Conservation (phyloP, 1,284 basidiomycete species). For the Moesziomyces sp. region DNA sequence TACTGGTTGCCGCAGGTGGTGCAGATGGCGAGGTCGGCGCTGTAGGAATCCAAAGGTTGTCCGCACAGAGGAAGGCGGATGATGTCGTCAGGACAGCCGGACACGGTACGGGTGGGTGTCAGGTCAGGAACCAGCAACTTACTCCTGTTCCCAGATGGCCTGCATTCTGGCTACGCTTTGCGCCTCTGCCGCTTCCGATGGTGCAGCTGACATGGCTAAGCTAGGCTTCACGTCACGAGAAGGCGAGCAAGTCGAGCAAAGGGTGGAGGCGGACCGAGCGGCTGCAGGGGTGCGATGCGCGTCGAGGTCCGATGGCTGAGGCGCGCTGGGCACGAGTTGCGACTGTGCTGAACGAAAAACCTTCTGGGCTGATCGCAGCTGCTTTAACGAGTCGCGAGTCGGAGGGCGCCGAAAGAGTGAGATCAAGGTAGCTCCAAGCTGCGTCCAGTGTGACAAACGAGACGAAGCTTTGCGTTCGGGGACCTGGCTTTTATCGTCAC, state of each 20-base stretch:
- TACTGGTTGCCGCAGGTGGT: slow-evolving; percentile 35
- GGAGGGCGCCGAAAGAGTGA: neutral
- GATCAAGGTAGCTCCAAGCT: no score
- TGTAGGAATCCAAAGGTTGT: slow-evolving; percentile 1
- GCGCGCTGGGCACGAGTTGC: no score
- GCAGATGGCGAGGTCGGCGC: slow-evolving; percentile 40
- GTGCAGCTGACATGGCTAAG: neutral
- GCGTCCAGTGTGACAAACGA: no score
- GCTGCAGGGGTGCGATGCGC: neutral
- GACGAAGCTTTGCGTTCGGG: no score
- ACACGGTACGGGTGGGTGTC: no score
- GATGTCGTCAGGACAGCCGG: neutral
- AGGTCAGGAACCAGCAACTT: slow-evolving; percentile 2
- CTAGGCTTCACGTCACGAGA: neutral
- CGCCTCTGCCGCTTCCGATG: neutral
- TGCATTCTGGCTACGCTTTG: slow-evolving; percentile 8
- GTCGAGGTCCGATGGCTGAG: no score
- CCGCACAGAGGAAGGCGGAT: neutral
- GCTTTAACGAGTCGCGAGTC: neutral
- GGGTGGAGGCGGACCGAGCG: neutral
- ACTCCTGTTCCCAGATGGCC: slow-evolving; percentile 29
- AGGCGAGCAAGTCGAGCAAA: neutral
- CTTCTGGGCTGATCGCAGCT: neutral
- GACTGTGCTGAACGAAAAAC: no score
- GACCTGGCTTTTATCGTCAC: neutral